Conservation (phyloP, 495 filamentous ascomycete genomes). For the Tuber umbilicatum region DNA sequence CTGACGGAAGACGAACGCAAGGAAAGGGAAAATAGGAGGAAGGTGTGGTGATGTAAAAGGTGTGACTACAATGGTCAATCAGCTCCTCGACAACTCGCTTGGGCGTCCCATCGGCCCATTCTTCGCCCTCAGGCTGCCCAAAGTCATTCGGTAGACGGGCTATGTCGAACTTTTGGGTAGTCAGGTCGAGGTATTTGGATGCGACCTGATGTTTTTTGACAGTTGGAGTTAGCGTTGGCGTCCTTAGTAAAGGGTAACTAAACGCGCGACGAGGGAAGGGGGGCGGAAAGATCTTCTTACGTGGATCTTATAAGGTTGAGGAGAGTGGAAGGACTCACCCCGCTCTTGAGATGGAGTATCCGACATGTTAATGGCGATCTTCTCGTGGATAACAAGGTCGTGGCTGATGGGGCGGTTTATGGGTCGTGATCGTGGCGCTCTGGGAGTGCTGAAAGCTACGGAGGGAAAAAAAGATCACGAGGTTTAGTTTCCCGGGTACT, state of each 20-base stretch:
- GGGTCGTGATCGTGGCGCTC: not conserved
- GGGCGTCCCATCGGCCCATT: conserved; percentile 42
- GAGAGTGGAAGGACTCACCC: not conserved
- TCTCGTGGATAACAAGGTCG: not conserved
- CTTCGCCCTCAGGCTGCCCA: conserved; percentile 24
- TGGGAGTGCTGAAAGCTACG: not conserved
- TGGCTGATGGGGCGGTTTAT: not conserved
- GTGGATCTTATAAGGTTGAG: not conserved
- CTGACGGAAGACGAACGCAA: not conserved
- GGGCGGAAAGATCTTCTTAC: not conserved
- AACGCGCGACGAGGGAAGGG: not conserved
- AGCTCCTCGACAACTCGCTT: conserved; percentile 43
- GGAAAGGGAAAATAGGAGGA: not conserved
- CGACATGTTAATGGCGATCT: not conserved
- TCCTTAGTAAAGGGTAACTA: not conserved
- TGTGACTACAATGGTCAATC: conserved; percentile 43
- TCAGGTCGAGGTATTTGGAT: conserved; percentile 43
- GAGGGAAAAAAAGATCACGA: not conserved
- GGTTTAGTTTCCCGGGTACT: not conserved
- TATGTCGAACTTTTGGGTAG: conserved; percentile 44
- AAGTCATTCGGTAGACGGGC: conserved; percentile 43
- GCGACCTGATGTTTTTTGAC: conserved; percentile 32
- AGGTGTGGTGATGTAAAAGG: not conserved
- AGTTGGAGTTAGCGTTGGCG: not conserved
- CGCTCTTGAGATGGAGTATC: conserved; percentile 3